Base-by-base conservation (phyloP, 1,139 yeast species). In the Kazachstania sp. region DNA sequence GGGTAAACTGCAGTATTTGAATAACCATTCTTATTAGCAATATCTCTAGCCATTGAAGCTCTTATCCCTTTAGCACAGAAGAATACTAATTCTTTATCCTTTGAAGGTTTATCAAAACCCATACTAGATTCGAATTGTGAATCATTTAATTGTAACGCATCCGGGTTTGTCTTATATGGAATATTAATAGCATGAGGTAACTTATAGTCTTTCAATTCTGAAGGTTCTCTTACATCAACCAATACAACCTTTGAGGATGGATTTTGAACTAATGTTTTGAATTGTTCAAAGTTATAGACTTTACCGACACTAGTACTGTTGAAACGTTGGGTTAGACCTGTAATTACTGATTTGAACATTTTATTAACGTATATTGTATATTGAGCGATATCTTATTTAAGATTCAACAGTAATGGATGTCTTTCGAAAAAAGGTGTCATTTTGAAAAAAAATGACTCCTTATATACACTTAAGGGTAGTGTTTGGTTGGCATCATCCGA, bases 51-150 rank as follows among this genome's bases (percentile, higher is more conserved):
- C 50, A 88, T 87, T 42, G 88, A 75, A 39, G 95, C 84, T 71
- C 98, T 80, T 43, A 88, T 86, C 47, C 98, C 98, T 5, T 86
- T 95, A 49, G 85, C 79, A 69, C 98, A 92, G 70, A 90, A 90
- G 68, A 92, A 90, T 39, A 92, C 78, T 63, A 92, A 73, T 57
- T 86, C 87, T 61, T 84, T 78, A 44, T 79, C 81, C 39, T 72
- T 65, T 6, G 70, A 58, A 3, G 98, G 98, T 69, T 92, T 92
- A n/a, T 72, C 73, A 60, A 88, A 82, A 15, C 95, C 92, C 69
- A 90, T 88, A 46, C 78, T 72, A 37, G 84, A 86, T 57, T 78
- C 75, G 61, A 94, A 92, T 55, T 86, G 95, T 46, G 85, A 95
- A 7, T 77, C 74, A 2, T 81, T 69, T 49, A 92, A 75, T 47